Conservation (phyloP, 306 rosid genomes). For the Alnus rubra region DNA sequence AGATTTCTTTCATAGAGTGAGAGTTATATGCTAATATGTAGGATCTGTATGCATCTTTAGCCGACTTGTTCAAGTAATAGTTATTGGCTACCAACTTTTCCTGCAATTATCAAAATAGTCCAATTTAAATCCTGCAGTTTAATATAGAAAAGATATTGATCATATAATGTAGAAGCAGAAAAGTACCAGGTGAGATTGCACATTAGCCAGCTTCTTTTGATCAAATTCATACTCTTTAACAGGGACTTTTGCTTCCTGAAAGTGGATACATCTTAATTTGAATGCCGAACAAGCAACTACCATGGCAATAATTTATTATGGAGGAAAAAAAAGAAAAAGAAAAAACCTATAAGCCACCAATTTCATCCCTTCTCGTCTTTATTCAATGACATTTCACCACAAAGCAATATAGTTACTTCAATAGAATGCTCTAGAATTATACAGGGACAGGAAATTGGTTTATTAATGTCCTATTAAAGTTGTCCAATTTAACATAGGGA, state of each 20-base stretch:
- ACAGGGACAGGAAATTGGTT: neutral
- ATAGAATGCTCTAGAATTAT: neutral
- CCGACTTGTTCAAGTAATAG: conserved; percentile 70
- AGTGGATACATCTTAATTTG: conserved; percentile 1
- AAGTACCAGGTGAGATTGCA: conserved; percentile 81
- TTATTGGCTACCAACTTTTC: conserved; percentile 72
- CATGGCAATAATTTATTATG: neutral
- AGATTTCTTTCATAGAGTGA: conserved; percentile 93
- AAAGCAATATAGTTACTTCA: too few relatives aligned
- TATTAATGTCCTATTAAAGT: neutral
- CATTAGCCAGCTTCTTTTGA: conserved; percentile 76
- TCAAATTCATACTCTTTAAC: conserved; percentile 67
- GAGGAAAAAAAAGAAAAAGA: neutral
- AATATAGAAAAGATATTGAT: conserved; percentile 18
- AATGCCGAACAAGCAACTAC: conserved; percentile 15
- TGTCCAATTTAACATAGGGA: neutral
- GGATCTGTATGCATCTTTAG: conserved; percentile 90
- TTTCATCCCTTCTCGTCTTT: too few relatives aligned
- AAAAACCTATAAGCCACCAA: too few relatives aligned
- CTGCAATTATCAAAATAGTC: conserved; percentile 46
- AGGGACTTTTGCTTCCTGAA: conserved; percentile 90
- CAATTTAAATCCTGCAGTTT: neutral
- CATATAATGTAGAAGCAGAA: conserved; percentile 9
- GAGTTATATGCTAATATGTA: conserved; percentile 81
- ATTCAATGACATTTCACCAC: too few relatives aligned